Evolutionary conservation across 352 stramenopile genomes (phyloP).

Genomic region (Phytopythium oedochilum): DNA sequence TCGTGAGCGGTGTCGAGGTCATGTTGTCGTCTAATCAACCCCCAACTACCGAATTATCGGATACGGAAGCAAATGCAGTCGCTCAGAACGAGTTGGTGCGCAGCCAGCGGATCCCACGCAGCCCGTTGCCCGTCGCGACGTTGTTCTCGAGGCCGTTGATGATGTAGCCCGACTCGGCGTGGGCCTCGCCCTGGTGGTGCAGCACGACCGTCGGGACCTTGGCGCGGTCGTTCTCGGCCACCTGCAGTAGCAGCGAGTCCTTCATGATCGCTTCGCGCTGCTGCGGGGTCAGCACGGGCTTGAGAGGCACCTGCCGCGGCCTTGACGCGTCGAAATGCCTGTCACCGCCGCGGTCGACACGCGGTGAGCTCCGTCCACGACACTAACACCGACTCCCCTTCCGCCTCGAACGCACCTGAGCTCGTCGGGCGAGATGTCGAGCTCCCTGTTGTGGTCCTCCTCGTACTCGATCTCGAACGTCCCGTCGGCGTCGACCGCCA

Average conservation of each 20-base stretch:
- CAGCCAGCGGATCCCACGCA: conserved; percentile 78
- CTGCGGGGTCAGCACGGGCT: conserved; percentile 19
- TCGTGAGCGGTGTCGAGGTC: conserved; percentile 5
- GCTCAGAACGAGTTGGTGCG: conserved; percentile 67
- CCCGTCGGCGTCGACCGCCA: conserved; percentile 37
- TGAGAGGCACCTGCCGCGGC: not conserved
- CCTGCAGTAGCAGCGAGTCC: conserved; percentile 56
- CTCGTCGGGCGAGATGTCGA: conserved; percentile 46
- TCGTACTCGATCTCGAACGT: conserved; percentile 77
- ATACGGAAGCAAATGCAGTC: not conserved
- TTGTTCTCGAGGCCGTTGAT: conserved; percentile 86
- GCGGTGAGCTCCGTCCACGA: not conserved
- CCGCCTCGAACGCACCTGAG: conserved; percentile 16
- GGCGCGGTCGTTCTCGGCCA: conserved; percentile 62
- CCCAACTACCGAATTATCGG: not conserved
- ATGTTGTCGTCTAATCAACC: not conserved
- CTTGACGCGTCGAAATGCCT: conserved; percentile 3
- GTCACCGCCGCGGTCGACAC: not conserved
- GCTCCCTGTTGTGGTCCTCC: conserved; percentile 70
- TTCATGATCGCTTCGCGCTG: conserved; percentile 40
- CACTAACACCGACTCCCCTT: not conserved
- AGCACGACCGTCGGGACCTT: conserved; percentile 68
- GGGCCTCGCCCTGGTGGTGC: conserved; percentile 68
- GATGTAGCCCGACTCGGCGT: conserved; percentile 65
- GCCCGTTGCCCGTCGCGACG: conserved; percentile 68